A percentile compares a stretch with the other conserved stretches of the same genome.
These are phyloP conservation scores for Fraxinus quadrangulata DNA, from an alignment of 257 asterid species.

Conservation along the genomic window DNA sequence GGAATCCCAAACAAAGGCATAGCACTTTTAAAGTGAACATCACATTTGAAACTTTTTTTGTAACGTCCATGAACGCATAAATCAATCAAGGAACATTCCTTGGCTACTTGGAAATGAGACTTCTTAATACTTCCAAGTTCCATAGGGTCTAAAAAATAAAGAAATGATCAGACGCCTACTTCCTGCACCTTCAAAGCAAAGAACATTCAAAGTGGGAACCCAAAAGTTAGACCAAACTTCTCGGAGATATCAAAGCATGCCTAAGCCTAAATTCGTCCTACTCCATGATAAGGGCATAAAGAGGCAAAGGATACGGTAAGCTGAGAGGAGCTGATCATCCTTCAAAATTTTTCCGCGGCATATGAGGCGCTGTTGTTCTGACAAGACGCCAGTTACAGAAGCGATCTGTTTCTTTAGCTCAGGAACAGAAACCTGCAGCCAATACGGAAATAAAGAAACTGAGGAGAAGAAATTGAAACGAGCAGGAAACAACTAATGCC, in stretches of 20 bases:
- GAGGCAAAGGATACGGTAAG: constrained; percentile 84
- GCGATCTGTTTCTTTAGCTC: constrained; percentile 88
- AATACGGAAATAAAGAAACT: constrained; percentile 8
- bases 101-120: not conserved
- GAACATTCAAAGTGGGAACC: constrained; percentile 4
- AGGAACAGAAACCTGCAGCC: constrained; percentile 87
- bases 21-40: not conserved
- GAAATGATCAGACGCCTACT: not conserved
- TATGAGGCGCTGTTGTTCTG: constrained; percentile 96
- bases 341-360: constrained; percentile 97
- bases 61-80: not conserved
- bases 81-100: not conserved
- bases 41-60: not conserved
- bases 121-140: not conserved
- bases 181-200: constrained; percentile 15
- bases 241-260: constrained; percentile 14
- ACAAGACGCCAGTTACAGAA: constrained; percentile 78
- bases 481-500: not conserved
- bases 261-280: not conserved
- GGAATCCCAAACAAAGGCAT: no score
- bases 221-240: constrained; percentile 19
- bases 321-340: constrained; percentile 96
- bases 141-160: not conserved
- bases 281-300: constrained; percentile 4
- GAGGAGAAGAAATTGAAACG: not conserved